Base-by-base conservation (phyloP, 495 filamentous ascomycete species). In the Neurospora terricola region DNA sequence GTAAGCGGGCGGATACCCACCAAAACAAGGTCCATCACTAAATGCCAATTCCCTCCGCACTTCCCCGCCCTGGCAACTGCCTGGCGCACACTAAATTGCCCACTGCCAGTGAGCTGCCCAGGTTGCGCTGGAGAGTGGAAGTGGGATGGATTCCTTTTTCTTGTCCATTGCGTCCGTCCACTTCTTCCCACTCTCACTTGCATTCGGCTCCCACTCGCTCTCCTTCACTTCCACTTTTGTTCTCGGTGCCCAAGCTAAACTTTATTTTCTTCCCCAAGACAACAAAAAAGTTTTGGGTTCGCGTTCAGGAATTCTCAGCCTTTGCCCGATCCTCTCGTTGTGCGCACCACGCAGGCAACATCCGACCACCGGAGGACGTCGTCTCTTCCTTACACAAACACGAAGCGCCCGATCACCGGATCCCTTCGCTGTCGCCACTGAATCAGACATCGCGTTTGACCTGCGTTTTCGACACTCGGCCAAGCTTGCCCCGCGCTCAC, bases 1-100 rank as follows among this genome's bases (percentile, higher is more conserved):
- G 74, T 78, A 77, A 76, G 78, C 72, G 72, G 62, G 54, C 71
- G 39, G 73, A 74, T 69, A 30, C 73, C 14, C 54, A 66, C 54
- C 54, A 66, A 30, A 34, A 18, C 27, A 36, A 66, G 54, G 54
- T 66, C 54, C 54, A 66, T 27, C 27, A 34, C 54, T 66, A 66
- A 34, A 66, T 27, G 54, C 48, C 21, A 27, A 27, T 59, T 59
- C 48, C 48, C 48, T 59, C 48, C 48, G 21, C 54, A 59, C 27
- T 34, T 66, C 54, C 54, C 54, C 54, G 54, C 54, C 54, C 27
- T 66, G 6, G 54, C 27, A 34, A 66, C 27, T 66, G 27, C 12
- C 54, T 66, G 54, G 54, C 27, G 54, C 54, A 66, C 54, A 66
- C 54, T 34, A 34, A 9, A 34, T 16, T 36, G 54, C 27, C 54